Base-by-base conservation (phyloP, 164 flowering plant species). In the Tetrastigma voinierianum region DNA sequence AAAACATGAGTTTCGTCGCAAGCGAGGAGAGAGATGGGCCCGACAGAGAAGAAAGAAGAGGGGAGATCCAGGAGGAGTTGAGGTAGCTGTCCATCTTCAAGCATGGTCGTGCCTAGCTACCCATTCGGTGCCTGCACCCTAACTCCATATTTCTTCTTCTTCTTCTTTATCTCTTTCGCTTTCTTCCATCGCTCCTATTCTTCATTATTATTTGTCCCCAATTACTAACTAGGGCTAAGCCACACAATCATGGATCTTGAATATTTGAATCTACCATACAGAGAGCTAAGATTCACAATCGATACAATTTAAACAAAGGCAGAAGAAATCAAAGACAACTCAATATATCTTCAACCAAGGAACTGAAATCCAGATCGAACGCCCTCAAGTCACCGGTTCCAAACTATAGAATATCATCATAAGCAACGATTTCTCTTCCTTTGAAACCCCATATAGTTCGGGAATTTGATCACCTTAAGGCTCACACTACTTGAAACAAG, bases 71-170 rank as follows among this genome's bases (percentile, higher is more conserved):
- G 69, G n/a, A n/a, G n/a, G 55, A 72, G 81, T 25, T 81, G 90
- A 55, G 98, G 98, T 40, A 76, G 71, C 72, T 58, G 82, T 43
- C 81, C 84, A 72, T 94, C 97, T 67, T 83, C 62, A 32, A 82
- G 85, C 67, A 67, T 76, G 25, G 77, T 81, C 2, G 92, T 87
- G n/a, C 85, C 88, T 15, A 94, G 78, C 76, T 94, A 97, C 24
- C n/a, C 97, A 97, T 2, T 94, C 98, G 9, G 96, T 84, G 1
- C 98, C 98, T 10, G 98, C 97, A 57, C 98, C 98, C 98, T 96
- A 91, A 67, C n/a, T n/a, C 96, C 95, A 88, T n/a, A n/a, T n/a
- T n/a, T 48, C 57, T 59, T 61, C 63, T 57, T 69, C 48, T 61
- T 65, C 52, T 57, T 48, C 64, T 49, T n/a, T 45, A 59, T 21